Evolutionary conservation across 805 yeast genomes (phyloP), one percentile per base, ranked within the genome.

Genomic region (Myxozyma lipomycoides): DNA sequence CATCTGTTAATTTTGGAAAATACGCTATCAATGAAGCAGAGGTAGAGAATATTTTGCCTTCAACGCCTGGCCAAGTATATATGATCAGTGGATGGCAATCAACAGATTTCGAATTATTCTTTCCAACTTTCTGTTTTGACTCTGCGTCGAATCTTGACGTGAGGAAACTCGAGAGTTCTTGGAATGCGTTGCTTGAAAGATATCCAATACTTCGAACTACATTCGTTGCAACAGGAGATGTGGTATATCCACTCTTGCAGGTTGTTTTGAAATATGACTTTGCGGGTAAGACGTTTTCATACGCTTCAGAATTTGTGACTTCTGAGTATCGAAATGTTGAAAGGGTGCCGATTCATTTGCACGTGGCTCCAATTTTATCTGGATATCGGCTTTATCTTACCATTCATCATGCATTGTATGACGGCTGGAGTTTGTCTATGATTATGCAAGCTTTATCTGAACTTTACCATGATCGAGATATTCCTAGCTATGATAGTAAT

Each of bases 341-440:
- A 23, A 23, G 32, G 9, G 45, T 45, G 3, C 56, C 55, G 9
- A 49, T 45, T 10, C 59, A 39, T 24, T 34, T 48, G 25, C 49
- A 40, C 40, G 36, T 38, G n/a, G 17, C 18, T 12, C 24, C 30
- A n/a, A 5, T 26, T 10, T 30, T 18, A 3, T 22, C 35, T 18
- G 28, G 40, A 7, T 24, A 19, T 19, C 19, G 9, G 35, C 15
- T 51, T n/a, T 30, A 46, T 47, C 35, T 61, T 23, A 43, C 49
- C 9, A 56, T 61, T 6, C 64, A 61, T 34, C 64, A 61, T 45
- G 55, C 62, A 12, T 37, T 61, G 25, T 61, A 61, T 25, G 64
- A 61, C 40, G 64, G 61, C 10, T 60, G 64, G 64, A 52, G 61
- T 37, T 40, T 61, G 36, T 40, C 43, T 15, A 18, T 40, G 35